Conservation (phyloP, 371 early-diverging fungal genomes). For the Rhizopus delemar region DNA sequence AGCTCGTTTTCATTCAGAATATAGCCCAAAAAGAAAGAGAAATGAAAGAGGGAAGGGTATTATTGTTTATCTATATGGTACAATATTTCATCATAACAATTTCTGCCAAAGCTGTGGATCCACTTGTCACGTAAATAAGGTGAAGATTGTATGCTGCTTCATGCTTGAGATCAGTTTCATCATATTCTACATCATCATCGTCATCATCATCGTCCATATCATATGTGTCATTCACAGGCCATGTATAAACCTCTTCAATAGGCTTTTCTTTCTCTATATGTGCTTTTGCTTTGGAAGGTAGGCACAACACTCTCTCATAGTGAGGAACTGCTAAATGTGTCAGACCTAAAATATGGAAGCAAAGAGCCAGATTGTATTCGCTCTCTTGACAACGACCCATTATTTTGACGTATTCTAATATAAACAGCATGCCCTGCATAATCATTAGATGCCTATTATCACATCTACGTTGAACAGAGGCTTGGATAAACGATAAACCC, state of each 20-base stretch:
- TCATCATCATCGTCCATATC: conserved; percentile 7
- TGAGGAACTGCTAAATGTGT: conserved; percentile 79
- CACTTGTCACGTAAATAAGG: conserved; percentile 69
- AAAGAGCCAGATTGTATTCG: conserved; percentile 83
- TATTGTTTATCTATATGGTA: conserved; percentile 39
- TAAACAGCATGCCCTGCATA: conserved; percentile 67
- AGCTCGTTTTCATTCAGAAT: too few species aligned
- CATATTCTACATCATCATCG: conserved; percentile 43
- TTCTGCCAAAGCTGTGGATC: conserved; percentile 72
- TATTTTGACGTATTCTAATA: conserved; percentile 67
- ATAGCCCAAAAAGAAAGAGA: not conserved
- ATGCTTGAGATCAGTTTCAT: conserved; percentile 50
- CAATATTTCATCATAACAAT: conserved; percentile 65
- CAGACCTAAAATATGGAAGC: conserved; percentile 83
- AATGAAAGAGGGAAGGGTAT: not conserved
- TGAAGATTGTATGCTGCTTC: conserved; percentile 85
- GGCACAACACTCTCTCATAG: conserved; percentile 72
- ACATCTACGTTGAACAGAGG: conserved; percentile 68
- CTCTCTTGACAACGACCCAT: conserved; percentile 67
- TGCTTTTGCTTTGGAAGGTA: conserved; percentile 46
- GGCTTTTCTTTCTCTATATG: conserved; percentile 18
- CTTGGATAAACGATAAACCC: conserved; percentile 62
- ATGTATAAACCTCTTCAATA: conserved; percentile 34
- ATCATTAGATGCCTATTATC: conserved; percentile 73
- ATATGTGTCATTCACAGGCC: conserved; percentile 18